Evolutionary conservation across 768 basidiomycete genomes (phyloP).

Genomic region (Mycena venus): DNA sequence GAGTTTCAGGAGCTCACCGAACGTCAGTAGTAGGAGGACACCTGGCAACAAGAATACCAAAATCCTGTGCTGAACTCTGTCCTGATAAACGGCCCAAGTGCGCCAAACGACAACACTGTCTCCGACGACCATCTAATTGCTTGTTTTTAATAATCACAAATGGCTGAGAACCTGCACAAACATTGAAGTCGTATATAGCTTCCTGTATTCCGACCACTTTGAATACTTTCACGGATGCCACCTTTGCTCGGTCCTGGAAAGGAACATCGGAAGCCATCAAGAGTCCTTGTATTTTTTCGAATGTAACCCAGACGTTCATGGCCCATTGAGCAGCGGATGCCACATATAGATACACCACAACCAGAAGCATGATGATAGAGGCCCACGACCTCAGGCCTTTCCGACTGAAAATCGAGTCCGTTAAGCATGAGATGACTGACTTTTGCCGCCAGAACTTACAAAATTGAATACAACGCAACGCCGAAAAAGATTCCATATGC

Average conservation of each 20-base stretch:
- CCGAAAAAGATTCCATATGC: constrained; percentile 24
- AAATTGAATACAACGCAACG: constrained; percentile 22
- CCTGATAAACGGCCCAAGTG: not conserved
- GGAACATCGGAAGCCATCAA: constrained; percentile 20
- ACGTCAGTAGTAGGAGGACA: constrained; percentile 18
- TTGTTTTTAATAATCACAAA: constrained; percentile 11
- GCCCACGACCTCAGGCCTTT: constrained; percentile 17
- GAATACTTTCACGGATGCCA: not conserved
- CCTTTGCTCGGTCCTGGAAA: constrained; percentile 11
- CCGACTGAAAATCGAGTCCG: constrained; percentile 19
- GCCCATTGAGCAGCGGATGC: constrained; percentile 24
- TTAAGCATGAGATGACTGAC: constrained; percentile 14
- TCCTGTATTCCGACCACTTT: constrained; percentile 15
- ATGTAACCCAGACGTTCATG: constrained; percentile 14
- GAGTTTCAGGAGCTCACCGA: constrained; percentile 14
- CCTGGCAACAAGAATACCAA: constrained; percentile 16
- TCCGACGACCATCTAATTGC: constrained; percentile 3
- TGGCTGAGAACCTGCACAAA: constrained; percentile 10
- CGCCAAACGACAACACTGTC: not conserved
- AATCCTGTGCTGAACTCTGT: not conserved
- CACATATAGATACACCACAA: constrained; percentile 25
- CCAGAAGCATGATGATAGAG: constrained; percentile 24
- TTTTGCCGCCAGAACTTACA: constrained; percentile 19
- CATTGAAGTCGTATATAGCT: constrained; percentile 22
- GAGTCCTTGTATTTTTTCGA: constrained; percentile 12